Evolutionary conservation across 1,284 basidiomycete genomes (phyloP), one percentile per base, ranked within the genome.

Genomic region (Cryptococcus sp.): DNA sequence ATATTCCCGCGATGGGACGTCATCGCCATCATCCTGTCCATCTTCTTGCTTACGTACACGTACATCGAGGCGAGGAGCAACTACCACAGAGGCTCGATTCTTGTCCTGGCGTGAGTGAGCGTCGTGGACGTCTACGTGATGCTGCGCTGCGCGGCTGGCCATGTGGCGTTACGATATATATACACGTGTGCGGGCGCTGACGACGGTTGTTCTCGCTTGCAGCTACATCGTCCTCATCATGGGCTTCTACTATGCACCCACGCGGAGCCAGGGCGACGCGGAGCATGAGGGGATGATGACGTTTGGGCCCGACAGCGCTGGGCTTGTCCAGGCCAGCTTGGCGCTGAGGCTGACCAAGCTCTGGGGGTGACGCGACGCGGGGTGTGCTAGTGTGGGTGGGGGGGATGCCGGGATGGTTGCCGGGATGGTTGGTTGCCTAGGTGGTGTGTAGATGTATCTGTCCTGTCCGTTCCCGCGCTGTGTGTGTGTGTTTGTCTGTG

Each of bases 1-100:
- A 94, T 98, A 63, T 98, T 99, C 84, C 96, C 96, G 1, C 85
- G 93, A 67, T 99, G 96, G 95, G 96, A 99, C 74, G 91, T 96
- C 47, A 87, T 98, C 63, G 88, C 88, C 33, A 91, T 98, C 75
- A 90, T 98, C 68, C 80, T 94, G 33, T 88, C 91, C 2, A 90
- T 95, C 77, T 99, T 98, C 82, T 79, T 98, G 63, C 85, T 99
- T 80, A 98, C 96, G 0, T 99, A 99, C 77, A 97, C 94, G 4
- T 98, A 98, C 77, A 98, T 98, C 70, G 96, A 99, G 78, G 92
- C 94, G 18, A 89, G 91, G 78, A 89, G 89, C 67, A 98, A 98
- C 79, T 99, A 98, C 72, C 91, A 96, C 73, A 84, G 93, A 64
- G 93, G 93, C 46, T 91, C 88, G 64, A 94, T 94, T 58, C 84